phyloP scores from a whole-genome alignment of 805 yeast genomes.

The Groenewaldozyma tartarivorans region DNA sequence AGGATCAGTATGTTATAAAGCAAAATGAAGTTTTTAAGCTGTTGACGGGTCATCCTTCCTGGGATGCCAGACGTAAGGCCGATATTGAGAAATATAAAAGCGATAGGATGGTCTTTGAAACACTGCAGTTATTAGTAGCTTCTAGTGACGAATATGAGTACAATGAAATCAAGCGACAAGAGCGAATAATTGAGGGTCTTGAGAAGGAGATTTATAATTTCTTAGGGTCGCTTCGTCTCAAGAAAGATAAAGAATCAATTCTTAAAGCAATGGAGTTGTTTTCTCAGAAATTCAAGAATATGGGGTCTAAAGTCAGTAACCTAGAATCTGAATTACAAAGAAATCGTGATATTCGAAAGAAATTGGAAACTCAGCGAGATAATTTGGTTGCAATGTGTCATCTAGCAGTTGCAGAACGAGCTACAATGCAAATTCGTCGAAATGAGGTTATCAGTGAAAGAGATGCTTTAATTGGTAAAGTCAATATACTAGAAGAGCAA shows the following conservation, averaged over 20 bases:
- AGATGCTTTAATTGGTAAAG: background rate
- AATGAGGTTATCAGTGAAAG: background rate
- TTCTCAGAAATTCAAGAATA: background rate
- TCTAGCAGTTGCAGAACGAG: background rate
- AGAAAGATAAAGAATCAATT: background rate
- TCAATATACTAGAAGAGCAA: too few species aligned
- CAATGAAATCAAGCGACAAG: slow-evolving; percentile 7
- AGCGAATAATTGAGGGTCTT: background rate
- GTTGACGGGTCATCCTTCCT: slow-evolving; percentile 15
- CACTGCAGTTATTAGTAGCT: slow-evolving; percentile 20
- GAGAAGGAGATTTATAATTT: background rate
- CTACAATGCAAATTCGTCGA: background rate
- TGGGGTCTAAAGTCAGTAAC: background rate
- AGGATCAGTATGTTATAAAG: slow-evolving; percentile 18
- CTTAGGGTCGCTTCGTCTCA: background rate
- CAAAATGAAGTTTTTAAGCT: slow-evolving; percentile 21
- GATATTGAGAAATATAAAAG: background rate
- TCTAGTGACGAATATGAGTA: slow-evolving; percentile 21
- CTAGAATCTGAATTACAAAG: background rate
- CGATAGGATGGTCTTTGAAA: slow-evolving; percentile 8
- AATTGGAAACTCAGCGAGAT: slow-evolving; percentile 4
- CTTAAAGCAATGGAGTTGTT: background rate
- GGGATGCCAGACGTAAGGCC: slow-evolving; percentile 2
- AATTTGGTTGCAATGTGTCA: slow-evolving; percentile 3
- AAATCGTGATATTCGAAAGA: slow-evolving; percentile 5